These are phyloP conservation scores for Pholiota microspora DNA, from an alignment of 768 basidiomycete species.

Conservation along the genomic window DNA sequence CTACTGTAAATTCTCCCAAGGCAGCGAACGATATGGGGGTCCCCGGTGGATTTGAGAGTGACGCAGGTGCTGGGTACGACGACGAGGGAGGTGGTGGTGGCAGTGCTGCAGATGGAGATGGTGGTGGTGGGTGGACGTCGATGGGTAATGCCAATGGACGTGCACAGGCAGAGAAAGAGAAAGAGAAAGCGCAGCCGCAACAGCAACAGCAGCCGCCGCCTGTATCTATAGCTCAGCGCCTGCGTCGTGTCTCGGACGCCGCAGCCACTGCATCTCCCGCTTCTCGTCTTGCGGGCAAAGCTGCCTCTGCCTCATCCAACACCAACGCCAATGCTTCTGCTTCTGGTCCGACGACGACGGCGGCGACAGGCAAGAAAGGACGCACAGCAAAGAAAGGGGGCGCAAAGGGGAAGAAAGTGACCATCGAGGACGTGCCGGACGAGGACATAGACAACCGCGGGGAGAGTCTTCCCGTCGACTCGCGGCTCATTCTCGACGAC, in stretches of 20 bases:
- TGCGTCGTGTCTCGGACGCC: conserved; percentile 30
- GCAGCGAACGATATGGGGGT: neutral
- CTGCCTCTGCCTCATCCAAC: conserved; percentile 6
- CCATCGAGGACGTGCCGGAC: conserved; percentile 44
- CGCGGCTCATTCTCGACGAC: conserved; percentile 28
- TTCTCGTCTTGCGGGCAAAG: conserved; percentile 1
- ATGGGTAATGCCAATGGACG: conserved; percentile 5
- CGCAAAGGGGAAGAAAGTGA: conserved; percentile 33
- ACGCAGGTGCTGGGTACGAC: neutral
- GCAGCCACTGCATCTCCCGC: conserved; percentile 11
- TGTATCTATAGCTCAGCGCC: conserved; percentile 17
- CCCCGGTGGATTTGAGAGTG: conserved; percentile 2
- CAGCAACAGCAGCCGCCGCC: conserved; percentile 8
- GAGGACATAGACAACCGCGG: conserved; percentile 34
- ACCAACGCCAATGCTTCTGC: no score
- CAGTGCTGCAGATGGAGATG: conserved; percentile 13
- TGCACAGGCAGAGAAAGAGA: conserved; percentile 9
- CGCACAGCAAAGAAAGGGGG: conserved; percentile 20
- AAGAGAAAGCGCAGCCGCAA: conserved; percentile 10
- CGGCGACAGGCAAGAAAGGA: conserved; percentile 23
- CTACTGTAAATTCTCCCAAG: conserved; percentile 4
- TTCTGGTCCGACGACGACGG: conserved; percentile 11
- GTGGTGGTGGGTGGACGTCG: conserved; percentile 12
- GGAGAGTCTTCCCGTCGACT: conserved; percentile 34
- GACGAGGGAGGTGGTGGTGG: conserved; percentile 15